Base-by-base conservation (phyloP, 2,329 filamentous ascomycete genomes). In the Fusarium setosum region DNA sequence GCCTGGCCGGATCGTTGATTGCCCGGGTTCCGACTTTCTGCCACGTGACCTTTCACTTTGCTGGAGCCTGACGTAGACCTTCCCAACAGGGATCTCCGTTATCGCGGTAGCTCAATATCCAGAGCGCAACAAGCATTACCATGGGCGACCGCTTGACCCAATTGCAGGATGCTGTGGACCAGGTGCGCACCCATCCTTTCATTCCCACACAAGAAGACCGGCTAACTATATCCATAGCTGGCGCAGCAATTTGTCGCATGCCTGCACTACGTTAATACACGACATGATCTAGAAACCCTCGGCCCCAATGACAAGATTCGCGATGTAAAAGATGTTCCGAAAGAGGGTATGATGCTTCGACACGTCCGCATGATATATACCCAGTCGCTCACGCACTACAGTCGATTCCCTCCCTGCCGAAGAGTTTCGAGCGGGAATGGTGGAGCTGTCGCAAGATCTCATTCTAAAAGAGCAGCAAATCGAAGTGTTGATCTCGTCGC, bases 401-500 rank as follows among this genome's bases (percentile, higher is more conserved):
- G 88, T 91, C 18, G 86, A 89, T 20, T 84, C 90, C 4, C 82
- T 90, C 23, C 82, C 87, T 1, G 78, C 85, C 10, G 88, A 91
- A 38, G 86, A 88, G 49, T 92, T 93, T 77, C 83, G 86, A 55
- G 85, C 86, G 4, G 87, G 90, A 44, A 86, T 93, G 74, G 82
- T 88, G 61, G 92, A 95, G 76, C 82, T 96, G 52, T 91, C 92
- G 34, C 86, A 87, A 63, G 92, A 95, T 74, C 82, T 96, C 23
- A 89, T 95, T 58, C 76, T 92, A 58, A 93, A 94, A 73, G 90
- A 94, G 71, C 92, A 94, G 79, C 91, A 95, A 79, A 93, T 96
- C 63, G 92, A 96, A 76, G 83, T 87, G 41, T 80, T 96, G 45
- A 92, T 95, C 58, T 90, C 89, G 15, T 87, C 85, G 20, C 82